Conservation (phyloP, 176 grass and related monocot species). For the Eleusine coracana region DNA sequence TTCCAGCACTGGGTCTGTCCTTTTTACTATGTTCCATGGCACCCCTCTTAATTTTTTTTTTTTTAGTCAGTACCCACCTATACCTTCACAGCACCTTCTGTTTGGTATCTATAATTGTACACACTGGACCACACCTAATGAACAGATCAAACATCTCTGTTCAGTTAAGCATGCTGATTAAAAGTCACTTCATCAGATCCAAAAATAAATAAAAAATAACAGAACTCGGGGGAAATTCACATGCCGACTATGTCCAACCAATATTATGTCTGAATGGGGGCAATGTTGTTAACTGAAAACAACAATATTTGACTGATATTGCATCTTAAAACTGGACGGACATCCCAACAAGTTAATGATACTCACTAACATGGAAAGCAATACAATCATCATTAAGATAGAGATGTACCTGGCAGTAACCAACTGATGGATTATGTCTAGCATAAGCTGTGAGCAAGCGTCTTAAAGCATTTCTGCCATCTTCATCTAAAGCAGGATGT, state of each 20-base stretch:
- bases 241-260: background rate
- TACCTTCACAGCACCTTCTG: background rate
- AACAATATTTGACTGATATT: background rate
- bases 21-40: too few species aligned
- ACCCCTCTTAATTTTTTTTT: too few species aligned
- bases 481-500: constrained; percentile 91
- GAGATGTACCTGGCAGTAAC: constrained; percentile 91
- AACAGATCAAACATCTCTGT: background rate
- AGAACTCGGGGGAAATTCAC: constrained; percentile 1
- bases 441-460: constrained; percentile 96
- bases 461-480: constrained; percentile 97
- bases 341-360: constrained; percentile 6
- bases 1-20: too few species aligned
- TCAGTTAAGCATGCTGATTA: background rate
- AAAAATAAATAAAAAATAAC: constrained; percentile 12
- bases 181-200: background rate
- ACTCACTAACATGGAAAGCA: constrained; percentile 14
- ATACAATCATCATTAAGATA: constrained; percentile 10
- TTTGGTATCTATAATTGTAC: background rate
- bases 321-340: constrained; percentile 4
- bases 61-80: background rate
- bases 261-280: too few species aligned
- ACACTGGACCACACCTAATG: background rate
- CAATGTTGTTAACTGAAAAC: too few species aligned
- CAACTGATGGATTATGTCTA: constrained; percentile 96